phyloP scores from a whole-genome alignment of 1,284 basidiomycete species.

The Irpex rosettiformis region DNA sequence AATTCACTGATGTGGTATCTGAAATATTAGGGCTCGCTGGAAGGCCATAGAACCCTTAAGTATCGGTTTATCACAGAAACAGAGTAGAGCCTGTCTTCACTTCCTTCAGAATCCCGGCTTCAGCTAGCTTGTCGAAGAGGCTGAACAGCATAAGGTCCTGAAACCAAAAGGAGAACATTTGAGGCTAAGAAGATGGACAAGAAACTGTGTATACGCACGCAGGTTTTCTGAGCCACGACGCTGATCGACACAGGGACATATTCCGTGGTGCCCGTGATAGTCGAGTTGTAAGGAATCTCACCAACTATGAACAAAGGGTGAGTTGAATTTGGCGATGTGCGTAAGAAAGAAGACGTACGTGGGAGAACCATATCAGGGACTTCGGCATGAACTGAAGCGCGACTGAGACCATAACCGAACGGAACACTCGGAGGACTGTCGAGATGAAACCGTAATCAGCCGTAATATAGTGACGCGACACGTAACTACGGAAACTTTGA shows the following conservation, averaged over 20 bases:
- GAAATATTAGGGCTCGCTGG: not conserved
- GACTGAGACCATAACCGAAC: constrained; percentile 29
- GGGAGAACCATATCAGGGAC: constrained; percentile 40
- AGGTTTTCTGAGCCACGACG: constrained; percentile 35
- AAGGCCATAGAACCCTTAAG: not conserved
- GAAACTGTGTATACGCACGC: constrained; percentile 23
- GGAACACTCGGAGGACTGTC: constrained; percentile 22
- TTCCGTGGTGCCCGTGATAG: constrained; percentile 35
- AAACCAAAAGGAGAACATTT: not conserved
- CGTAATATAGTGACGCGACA: too few relatives aligned
- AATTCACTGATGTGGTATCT: not conserved
- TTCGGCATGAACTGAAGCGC: constrained; percentile 29
- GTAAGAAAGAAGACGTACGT: constrained; percentile 14
- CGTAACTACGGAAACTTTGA: too few relatives aligned
- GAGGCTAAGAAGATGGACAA: not conserved
- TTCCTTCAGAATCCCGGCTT: constrained; percentile 28
- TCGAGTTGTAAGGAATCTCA: constrained; percentile 37
- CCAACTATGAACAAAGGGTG: constrained; percentile 26
- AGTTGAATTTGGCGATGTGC: not conserved
- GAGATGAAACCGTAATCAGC: not conserved
- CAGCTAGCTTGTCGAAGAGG: constrained; percentile 32
- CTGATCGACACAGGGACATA: constrained; percentile 37
- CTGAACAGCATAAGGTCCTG: constrained; percentile 38
- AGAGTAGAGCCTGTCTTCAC: constrained; percentile 27
- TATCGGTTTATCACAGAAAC: constrained; percentile 11